Evolutionary conservation across 1,139 yeast genomes (phyloP).

Genomic region (Pichia sp.): DNA sequence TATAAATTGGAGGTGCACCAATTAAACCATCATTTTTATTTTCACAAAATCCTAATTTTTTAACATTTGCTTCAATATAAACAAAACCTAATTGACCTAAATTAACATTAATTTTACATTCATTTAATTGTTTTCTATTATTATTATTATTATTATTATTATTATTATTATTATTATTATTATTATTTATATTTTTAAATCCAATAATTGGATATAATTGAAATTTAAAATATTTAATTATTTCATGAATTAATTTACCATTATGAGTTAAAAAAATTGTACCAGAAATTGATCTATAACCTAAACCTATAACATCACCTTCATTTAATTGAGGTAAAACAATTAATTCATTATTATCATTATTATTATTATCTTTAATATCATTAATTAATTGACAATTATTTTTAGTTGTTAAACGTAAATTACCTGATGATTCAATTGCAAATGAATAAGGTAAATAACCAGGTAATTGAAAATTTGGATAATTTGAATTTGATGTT

Average conservation of each 20-base stretch:
- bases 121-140: constrained; percentile 40
- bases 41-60: constrained; percentile 85
- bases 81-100: constrained; percentile 91
- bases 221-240: constrained; percentile 68
- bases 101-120: constrained; percentile 74
- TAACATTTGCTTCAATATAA: constrained; percentile 89
- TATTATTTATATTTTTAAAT: constrained; percentile 35
- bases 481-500: constrained; percentile 75
- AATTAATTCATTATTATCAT: constrained; percentile 64
- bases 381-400: too few species aligned
- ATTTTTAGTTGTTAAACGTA: constrained; percentile 54
- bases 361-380: constrained; percentile 21
- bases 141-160: too few species aligned
- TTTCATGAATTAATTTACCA: constrained; percentile 81
- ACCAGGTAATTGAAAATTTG: constrained; percentile 84
- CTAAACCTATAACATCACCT: constrained; percentile 91
- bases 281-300: constrained; percentile 74
- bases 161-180: too few species aligned
- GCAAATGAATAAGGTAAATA: constrained; percentile 75
- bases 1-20: constrained; percentile 74
- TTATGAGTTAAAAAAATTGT: constrained; percentile 84
- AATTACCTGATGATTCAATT: constrained; percentile 78
- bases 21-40: constrained; percentile 59
- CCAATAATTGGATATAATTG: constrained; percentile 92
- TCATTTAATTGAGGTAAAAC: constrained; percentile 69